Conservation (phyloP, 352 stramenopile species). For the Albugo laibachii region DNA sequence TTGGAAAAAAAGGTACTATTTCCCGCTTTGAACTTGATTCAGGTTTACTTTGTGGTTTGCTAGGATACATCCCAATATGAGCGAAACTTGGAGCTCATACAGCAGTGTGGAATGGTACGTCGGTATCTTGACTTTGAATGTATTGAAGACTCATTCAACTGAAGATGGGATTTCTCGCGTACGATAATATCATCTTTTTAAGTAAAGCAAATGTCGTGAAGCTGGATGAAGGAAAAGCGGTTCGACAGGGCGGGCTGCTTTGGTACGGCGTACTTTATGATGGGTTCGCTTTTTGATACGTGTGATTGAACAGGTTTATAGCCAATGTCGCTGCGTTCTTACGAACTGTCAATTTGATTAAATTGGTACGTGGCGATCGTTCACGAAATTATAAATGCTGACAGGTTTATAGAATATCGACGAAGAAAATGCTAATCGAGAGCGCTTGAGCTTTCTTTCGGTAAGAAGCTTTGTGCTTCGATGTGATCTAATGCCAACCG, state of each 20-base stretch:
- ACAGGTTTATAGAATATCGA: not conserved
- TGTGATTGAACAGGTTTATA: too few relatives aligned
- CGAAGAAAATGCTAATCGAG: not conserved
- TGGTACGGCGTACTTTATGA: constrained; percentile 38
- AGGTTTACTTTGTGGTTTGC: constrained; percentile 6
- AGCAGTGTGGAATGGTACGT: constrained; percentile 1
- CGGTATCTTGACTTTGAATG: not conserved
- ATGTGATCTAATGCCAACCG: not conserved
- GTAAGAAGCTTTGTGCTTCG: too few relatives aligned
- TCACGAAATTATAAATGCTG: too few relatives aligned
- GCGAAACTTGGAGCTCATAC: constrained; percentile 57
- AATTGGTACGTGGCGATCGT: constrained; percentile 14
- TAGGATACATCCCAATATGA: constrained; percentile 49
- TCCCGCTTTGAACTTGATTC: not conserved
- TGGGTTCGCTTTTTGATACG: too few relatives aligned
- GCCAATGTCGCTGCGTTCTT: constrained; percentile 57
- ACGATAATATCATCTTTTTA: constrained; percentile 74
- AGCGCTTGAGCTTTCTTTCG: too few relatives aligned
- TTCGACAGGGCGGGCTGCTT: constrained; percentile 44
- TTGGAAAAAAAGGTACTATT: constrained; percentile 1
- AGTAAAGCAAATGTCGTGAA: constrained; percentile 53
- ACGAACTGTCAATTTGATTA: constrained; percentile 42
- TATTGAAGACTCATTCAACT: not conserved
- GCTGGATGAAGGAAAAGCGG: constrained; percentile 40
- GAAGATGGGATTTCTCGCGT: constrained; percentile 68